These are phyloP conservation scores for Pinus tabuliformis DNA, from an alignment of 75 land plant species.

Conservation along the genomic window DNA sequence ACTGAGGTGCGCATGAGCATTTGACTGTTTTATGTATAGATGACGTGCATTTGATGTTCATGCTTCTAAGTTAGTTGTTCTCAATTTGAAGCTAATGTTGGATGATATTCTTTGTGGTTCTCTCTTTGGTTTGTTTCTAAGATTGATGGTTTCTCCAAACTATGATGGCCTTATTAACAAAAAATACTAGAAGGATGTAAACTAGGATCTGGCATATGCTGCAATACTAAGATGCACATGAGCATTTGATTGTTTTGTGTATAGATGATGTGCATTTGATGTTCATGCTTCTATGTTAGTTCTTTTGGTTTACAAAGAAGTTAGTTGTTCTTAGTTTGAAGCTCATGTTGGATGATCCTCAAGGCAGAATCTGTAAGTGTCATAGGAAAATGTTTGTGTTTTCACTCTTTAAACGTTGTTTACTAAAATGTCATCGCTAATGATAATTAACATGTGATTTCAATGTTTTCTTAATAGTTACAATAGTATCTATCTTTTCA, in stretches of 20 bases:
- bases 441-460: not conserved
- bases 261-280: not conserved
- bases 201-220: too few relatives aligned
- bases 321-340: constrained; percentile 92
- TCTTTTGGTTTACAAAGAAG: constrained; percentile 35
- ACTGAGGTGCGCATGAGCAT: constrained; percentile 30
- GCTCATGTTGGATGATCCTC: constrained; percentile 92
- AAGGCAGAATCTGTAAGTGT: constrained; percentile 89
- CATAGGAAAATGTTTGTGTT: not conserved
- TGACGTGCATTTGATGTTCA: not conserved
- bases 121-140: too few relatives aligned
- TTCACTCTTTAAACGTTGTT: not conserved
- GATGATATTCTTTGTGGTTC: too few relatives aligned
- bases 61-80: constrained; percentile 52
- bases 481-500: constrained; percentile 69
- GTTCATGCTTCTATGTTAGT: constrained; percentile 1
- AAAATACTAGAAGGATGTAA: too few relatives aligned
- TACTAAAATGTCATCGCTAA: not conserved
- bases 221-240: constrained; percentile 46
- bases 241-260: not conserved
- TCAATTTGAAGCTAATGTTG: constrained; percentile 93
- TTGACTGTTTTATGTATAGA: not conserved
- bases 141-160: too few relatives aligned
- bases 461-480: constrained; percentile 45
- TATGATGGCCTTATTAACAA: too few relatives aligned